phyloP scores from a whole-genome alignment of 1,284 basidiomycete genomes.

The Afroboletus lepidellus region DNA sequence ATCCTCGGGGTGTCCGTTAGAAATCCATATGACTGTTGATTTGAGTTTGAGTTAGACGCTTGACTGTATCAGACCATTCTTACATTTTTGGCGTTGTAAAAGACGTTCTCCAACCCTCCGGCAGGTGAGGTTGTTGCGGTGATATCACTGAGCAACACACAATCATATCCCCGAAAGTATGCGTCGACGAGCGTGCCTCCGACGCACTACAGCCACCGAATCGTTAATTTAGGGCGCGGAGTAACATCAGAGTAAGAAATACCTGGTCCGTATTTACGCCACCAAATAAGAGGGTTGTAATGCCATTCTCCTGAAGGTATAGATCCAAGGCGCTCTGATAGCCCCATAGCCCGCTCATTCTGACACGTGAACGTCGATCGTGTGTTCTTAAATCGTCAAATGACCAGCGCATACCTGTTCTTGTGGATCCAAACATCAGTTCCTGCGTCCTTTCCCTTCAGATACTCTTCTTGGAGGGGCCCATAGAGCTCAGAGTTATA shows the following conservation, averaged over 20 bases:
- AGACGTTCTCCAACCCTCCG: constrained; percentile 57
- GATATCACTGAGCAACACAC: constrained; percentile 54
- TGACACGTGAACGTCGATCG: constrained; percentile 22
- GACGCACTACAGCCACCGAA: constrained; percentile 63
- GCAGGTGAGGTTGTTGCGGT: constrained; percentile 61
- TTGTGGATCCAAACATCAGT: constrained; percentile 74
- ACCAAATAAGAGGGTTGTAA: constrained; percentile 60
- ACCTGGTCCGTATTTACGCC: constrained; percentile 73
- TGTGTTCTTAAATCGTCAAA: neutral
- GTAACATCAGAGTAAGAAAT: constrained; percentile 2
- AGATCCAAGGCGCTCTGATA: constrained; percentile 57
- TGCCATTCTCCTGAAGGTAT: constrained; percentile 60
- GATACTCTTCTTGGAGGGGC: constrained; percentile 55
- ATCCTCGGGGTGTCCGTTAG: constrained; percentile 51
- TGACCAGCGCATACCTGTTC: constrained; percentile 47
- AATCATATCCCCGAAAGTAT: constrained; percentile 64
- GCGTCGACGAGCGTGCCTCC: constrained; percentile 62
- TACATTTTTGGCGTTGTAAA: constrained; percentile 56
- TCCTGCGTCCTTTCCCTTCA: constrained; percentile 49
- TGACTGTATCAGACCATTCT: constrained; percentile 22
- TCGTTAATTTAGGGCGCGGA: no score
- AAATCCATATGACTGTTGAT: constrained; percentile 55
- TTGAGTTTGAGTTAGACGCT: constrained; percentile 8
- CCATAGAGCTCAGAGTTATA: constrained; percentile 59
- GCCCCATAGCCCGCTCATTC: constrained; percentile 70